These are phyloP conservation scores for Talaromyces proteolyticus DNA, from an alignment of 495 filamentous ascomycete genomes.

Conservation along the genomic window DNA sequence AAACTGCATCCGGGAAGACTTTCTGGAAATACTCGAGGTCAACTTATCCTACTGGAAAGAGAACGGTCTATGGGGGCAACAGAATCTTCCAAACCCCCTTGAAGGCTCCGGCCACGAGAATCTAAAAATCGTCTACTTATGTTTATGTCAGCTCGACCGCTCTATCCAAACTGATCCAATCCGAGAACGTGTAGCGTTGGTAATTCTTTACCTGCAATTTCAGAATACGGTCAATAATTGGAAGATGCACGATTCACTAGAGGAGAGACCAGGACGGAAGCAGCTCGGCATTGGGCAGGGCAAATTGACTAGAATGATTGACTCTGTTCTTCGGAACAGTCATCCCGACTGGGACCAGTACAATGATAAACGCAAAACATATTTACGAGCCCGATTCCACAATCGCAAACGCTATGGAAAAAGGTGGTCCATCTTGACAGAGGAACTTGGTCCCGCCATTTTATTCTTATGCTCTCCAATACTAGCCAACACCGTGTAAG, in stretches of 20 bases:
- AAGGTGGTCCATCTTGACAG: background rate
- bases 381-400: constrained; percentile 1
- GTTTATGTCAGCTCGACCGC: background rate
- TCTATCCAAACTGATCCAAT: background rate
- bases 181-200: background rate
- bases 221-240: background rate
- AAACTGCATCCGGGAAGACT: background rate
- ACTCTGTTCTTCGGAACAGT: background rate
- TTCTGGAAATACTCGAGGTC: background rate
- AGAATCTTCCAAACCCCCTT: background rate
- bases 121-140: background rate
- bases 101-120: background rate
- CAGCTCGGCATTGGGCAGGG: background rate
- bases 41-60: background rate
- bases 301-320: background rate
- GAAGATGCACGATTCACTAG: background rate
- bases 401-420: background rate
- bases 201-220: background rate
- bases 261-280: background rate
- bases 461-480: background rate
- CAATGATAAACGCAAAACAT: background rate
- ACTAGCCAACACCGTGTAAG: background rate
- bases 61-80: background rate
- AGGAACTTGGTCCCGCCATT: background rate
- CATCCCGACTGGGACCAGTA: background rate